Conservation (phyloP, 2,329 filamentous ascomycete species). For the Aureobasidium mangrovei region DNA sequence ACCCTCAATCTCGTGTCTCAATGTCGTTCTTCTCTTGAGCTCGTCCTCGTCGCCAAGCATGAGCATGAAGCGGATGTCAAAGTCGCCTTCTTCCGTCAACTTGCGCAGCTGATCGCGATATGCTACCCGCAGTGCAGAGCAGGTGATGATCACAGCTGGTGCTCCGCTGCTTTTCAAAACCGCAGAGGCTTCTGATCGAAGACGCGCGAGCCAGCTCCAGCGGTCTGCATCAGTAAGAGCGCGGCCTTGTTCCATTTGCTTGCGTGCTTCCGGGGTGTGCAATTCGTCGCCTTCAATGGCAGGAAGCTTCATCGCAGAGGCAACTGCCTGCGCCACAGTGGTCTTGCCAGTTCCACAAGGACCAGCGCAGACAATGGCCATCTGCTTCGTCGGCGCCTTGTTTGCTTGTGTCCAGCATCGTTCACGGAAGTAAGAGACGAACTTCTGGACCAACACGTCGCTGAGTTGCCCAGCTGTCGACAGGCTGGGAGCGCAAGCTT, state of each 20-base stretch:
- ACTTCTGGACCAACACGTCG: conserved; percentile 20
- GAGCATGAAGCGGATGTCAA: conserved; percentile 29
- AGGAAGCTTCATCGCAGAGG: conserved; percentile 23
- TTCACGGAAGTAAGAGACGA: conserved; percentile 19
- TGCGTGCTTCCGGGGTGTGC: conserved; percentile 27
- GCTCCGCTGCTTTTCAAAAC: conserved; percentile 21
- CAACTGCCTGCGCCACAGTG: conserved; percentile 29
- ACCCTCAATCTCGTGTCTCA: conserved; percentile 19
- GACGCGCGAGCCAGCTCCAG: conserved; percentile 15
- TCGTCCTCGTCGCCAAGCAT: conserved; percentile 28
- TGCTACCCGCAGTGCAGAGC: conserved; percentile 30
- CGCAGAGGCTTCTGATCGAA: not conserved
- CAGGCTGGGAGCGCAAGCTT: conserved; percentile 16
- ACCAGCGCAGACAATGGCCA: conserved; percentile 30
- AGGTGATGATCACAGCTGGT: conserved; percentile 30
- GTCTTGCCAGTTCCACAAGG: conserved; percentile 37
- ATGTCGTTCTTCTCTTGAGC: conserved; percentile 23
- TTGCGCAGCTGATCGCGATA: conserved; percentile 30
- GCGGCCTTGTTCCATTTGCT: conserved; percentile 26
- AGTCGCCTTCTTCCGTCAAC: conserved; percentile 14
- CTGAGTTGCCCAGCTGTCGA: conserved; percentile 17
- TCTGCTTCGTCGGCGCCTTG: conserved; percentile 14
- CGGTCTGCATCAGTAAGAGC: conserved; percentile 28
- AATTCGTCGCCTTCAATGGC: conserved; percentile 37
- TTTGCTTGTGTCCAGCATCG: not conserved